phyloP scores from a whole-genome alignment of 352 stramenopile genomes.

The Poterioochromonas sp. region DNA sequence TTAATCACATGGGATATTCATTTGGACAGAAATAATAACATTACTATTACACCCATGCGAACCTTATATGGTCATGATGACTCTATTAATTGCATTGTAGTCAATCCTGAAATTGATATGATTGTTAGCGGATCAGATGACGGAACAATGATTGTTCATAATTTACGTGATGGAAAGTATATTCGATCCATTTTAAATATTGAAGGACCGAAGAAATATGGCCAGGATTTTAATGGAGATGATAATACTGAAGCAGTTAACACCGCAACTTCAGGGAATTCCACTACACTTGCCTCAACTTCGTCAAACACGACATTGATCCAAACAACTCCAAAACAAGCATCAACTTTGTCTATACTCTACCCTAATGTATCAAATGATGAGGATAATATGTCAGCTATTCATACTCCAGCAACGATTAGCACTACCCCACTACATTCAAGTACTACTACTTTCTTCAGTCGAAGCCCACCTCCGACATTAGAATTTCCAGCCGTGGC shows the following conservation, averaged over 20 bases:
- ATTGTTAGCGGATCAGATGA: constrained; percentile 53
- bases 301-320: background rate
- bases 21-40: background rate
- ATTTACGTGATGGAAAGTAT: constrained; percentile 43
- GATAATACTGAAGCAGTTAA: no score
- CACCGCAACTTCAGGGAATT: no score
- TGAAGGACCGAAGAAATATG: no score
- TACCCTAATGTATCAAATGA: no score
- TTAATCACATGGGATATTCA: constrained; percentile 31
- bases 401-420: no score
- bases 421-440: no score
- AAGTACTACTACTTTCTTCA: no score
- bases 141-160: constrained; percentile 63
- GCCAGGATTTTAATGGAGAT: no score
- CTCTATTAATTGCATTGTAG: constrained; percentile 23
- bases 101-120: constrained; percentile 51
- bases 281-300: background rate
- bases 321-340: background rate
- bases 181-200: background rate
- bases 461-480: no score
- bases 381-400: no score
- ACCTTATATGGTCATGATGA: constrained; percentile 38
- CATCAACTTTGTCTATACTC: background rate
- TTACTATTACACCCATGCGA: background rate
- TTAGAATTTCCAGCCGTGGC: no score